A percentile compares a stretch with the other conserved stretches of the same genome.
phyloP scores from a whole-genome alignment of 208 protist genomes.

The Crithidia thermophila region DNA sequence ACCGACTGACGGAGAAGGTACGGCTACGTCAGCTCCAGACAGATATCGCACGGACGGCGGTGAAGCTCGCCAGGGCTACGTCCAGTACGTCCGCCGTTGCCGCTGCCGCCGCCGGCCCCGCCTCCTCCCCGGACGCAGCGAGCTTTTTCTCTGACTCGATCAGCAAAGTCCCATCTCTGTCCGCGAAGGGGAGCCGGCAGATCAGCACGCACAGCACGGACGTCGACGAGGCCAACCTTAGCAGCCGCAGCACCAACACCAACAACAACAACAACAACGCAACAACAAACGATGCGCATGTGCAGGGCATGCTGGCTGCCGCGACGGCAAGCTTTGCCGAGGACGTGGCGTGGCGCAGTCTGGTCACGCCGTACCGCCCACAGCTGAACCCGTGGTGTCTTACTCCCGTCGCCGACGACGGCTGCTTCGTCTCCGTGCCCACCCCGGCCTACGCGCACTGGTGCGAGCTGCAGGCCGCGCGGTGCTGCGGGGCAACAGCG shows the following conservation, averaged over 20 bases:
- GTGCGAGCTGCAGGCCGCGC: slow-evolving; percentile 28
- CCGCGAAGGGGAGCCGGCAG: not conserved
- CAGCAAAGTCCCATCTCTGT: not conserved
- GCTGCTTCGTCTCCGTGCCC: slow-evolving; percentile 70
- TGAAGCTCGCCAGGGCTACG: slow-evolving; percentile 12
- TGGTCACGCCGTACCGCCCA: slow-evolving; percentile 3
- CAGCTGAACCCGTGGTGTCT: slow-evolving; percentile 39
- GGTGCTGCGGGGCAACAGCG: slow-evolving; percentile 14
- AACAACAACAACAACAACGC: not conserved
- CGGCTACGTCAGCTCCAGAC: slow-evolving; percentile 21
- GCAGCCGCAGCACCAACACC: not conserved
- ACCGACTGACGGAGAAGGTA: slow-evolving; percentile 25
- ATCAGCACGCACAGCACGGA: not conserved
- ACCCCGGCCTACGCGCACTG: slow-evolving; percentile 37
- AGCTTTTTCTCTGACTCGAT: slow-evolving; percentile 3
- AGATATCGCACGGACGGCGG: slow-evolving; percentile 10
- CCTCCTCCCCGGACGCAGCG: not conserved
- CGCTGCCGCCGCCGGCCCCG: not conserved
- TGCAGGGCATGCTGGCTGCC: slow-evolving; percentile 23
- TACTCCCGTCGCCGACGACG: slow-evolving; percentile 50
- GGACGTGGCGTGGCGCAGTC: slow-evolving; percentile 26
- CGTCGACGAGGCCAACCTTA: not conserved
- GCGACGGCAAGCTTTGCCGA: slow-evolving; percentile 26
- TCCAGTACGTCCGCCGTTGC: not conserved
- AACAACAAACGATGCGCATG: not conserved